Percentiles rank a stretch among this genome's conserved stretches.
These are phyloP conservation scores for Pseudogymnoascus sp. DNA, from an alignment of 2,329 filamentous ascomycete species.

Conservation along the genomic window DNA sequence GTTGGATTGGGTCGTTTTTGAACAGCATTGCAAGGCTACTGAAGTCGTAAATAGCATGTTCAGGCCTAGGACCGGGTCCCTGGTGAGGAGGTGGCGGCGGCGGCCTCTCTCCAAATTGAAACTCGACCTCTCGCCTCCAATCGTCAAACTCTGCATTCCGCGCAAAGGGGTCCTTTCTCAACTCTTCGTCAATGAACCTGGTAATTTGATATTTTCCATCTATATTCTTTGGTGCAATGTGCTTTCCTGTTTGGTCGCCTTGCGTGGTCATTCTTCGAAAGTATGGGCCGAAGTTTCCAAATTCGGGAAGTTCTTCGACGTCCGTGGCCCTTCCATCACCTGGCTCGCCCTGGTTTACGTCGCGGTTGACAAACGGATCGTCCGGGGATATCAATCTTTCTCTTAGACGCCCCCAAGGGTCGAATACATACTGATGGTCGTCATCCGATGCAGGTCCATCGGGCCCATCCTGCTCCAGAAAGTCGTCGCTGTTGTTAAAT, in stretches of 20 bases:
- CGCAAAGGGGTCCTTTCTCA: not conserved
- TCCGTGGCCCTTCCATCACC: not conserved
- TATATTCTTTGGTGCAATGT: not conserved
- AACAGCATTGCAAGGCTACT: not conserved
- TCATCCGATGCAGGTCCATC: not conserved
- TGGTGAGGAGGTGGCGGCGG: not conserved
- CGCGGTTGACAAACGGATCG: not conserved
- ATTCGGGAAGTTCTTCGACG: not conserved
- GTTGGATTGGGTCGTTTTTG: not conserved
- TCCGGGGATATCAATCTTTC: not conserved
- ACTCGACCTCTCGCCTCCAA: not conserved
- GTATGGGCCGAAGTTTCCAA: not conserved
- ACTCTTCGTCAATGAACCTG: not conserved
- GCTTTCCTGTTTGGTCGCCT: not conserved
- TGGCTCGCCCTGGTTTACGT: not conserved
- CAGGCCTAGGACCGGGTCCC: not conserved
- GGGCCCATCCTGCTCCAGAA: not conserved
- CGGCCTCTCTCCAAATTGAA: not conserved
- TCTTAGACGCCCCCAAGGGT: constrained; percentile 1
- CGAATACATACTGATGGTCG: not conserved
- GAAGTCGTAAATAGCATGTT: not conserved
- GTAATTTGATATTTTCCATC: not conserved
- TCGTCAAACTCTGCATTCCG: not conserved
- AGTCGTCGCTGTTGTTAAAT: not conserved
- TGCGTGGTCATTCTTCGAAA: not conserved